These are phyloP conservation scores for Scalesia atractyloides DNA, from an alignment of 129 eudicot genomes.

Conservation along the genomic window DNA sequence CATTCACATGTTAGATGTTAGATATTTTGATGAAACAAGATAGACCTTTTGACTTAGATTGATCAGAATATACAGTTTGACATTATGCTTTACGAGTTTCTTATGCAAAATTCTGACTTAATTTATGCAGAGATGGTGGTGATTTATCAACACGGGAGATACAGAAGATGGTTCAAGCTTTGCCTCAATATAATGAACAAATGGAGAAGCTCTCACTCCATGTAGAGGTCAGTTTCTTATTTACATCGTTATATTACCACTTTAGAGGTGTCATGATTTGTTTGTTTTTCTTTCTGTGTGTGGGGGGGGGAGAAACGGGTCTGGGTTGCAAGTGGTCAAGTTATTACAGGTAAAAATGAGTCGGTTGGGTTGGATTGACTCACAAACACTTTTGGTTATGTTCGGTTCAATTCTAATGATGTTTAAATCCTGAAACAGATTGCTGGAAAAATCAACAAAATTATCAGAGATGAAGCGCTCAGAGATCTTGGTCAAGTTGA, in stretches of 20 bases:
- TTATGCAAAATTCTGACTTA: slow-evolving; percentile 27
- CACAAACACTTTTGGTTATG: neutral
- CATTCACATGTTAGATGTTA: neutral
- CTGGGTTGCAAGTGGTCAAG: neutral
- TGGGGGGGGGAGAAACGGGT: neutral
- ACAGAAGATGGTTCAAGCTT: slow-evolving; percentile 96
- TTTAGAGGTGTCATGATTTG: neutral
- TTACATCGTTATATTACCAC: neutral
- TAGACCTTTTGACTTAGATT: slow-evolving; percentile 10
- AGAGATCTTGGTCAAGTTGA: slow-evolving; percentile 95
- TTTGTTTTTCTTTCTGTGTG: neutral
- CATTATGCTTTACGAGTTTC: slow-evolving; percentile 6
- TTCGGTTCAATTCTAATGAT: neutral
- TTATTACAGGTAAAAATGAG: neutral
- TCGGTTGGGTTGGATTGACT: neutral
- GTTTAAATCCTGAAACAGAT: slow-evolving; percentile 44
- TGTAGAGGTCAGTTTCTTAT: slow-evolving; percentile 64
- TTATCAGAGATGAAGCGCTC: slow-evolving; percentile 72
- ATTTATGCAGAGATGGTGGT: slow-evolving; percentile 60
- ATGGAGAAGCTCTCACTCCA: slow-evolving; percentile 89
- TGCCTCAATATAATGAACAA: slow-evolving; percentile 85
- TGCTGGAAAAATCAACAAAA: slow-evolving; percentile 79
- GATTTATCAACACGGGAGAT: slow-evolving; percentile 85
- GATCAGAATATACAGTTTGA: neutral
- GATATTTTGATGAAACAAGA: neutral